Evolutionary conservation across 768 basidiomycete species (phyloP), one percentile per base, ranked within the genome.

Genomic region (Lentinula lateritia): DNA sequence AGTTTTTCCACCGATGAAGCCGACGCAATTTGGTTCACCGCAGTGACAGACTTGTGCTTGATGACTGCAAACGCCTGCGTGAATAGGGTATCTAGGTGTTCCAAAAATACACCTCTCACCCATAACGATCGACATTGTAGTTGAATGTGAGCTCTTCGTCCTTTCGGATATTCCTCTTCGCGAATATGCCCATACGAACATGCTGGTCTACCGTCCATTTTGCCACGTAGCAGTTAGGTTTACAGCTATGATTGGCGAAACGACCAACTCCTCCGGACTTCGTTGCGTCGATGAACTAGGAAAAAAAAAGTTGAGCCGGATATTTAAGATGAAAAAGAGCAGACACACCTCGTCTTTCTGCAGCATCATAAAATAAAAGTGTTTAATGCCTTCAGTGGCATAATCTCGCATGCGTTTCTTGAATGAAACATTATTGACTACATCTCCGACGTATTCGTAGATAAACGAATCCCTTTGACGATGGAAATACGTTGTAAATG

Each of bases 301-400:
- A 54, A n/a, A 9, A 23, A 13, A 23, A 53, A 3, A 36, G 61
- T 53, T 48, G 35, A 5, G 52, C 16, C 18, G 38, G 45, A 20
- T 6, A 62, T 6, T 16, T 16, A 45, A 54, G 46, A 52, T n/a
- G 35, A 48, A 35, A 8, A 41, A 62, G 1, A 20, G 50, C 10
- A 61, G 56, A 73, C 85, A 60, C 66, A 94, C 95, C 83, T 98
- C 95, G 66, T 96, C 95, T 70, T 92, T 94, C 76, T 99, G 97
- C 61, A 99, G 74, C 91, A 96, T 95, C 97, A 98, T 99, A 72
- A 99, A 99, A 76, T 98, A 99, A 68, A 98, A 99, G 73, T 98
- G 97, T 57, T 84, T 81, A 65, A 98, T 94, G 16, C 96, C 96
- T 71, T 97, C 93, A 46, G 88, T 84, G 2, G 86, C 95, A 71